A percentile compares a stretch with the other conserved stretches of the same genome.
Conservation (phyloP, 2,329 filamentous ascomycete species). For the Aspergillus versicolor region DNA sequence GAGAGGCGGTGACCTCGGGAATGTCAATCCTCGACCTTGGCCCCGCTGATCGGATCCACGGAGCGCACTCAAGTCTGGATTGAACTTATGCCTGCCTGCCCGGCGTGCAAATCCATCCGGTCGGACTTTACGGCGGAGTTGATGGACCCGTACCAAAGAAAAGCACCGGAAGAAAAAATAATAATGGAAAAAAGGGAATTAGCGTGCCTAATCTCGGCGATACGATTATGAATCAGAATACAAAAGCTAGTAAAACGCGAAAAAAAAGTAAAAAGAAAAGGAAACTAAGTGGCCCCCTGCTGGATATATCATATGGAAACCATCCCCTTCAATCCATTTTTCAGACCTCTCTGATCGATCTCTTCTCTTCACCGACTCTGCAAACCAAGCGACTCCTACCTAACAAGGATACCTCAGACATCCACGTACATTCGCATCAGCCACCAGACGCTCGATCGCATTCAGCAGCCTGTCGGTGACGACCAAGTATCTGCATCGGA, state of each 20-base stretch:
- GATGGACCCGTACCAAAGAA: neutral
- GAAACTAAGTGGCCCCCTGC: conserved; percentile 1
- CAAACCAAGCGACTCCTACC: neutral
- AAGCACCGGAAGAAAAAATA: conserved; percentile 12
- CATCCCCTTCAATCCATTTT: conserved; percentile 6
- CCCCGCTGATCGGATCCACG: conserved; percentile 15
- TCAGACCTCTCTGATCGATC: conserved; percentile 7
- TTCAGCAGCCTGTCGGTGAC: neutral
- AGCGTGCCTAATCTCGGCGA: conserved; percentile 1
- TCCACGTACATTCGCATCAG: conserved; percentile 6
- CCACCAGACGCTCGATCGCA: neutral
- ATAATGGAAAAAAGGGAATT: conserved; percentile 1
- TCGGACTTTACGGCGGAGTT: conserved; percentile 11
- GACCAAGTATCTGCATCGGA: neutral
- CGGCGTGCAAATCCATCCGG: conserved; percentile 12
- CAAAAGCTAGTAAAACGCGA: conserved; percentile 6
- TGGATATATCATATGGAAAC: conserved; percentile 24
- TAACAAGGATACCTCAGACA: conserved; percentile 6
- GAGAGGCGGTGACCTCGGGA: conserved; percentile 15
- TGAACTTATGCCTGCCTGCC: conserved; percentile 7
- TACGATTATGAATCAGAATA: conserved; percentile 13
- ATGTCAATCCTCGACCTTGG: conserved; percentile 6
- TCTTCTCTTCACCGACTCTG: conserved; percentile 3
- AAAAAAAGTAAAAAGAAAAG: conserved; percentile 6
- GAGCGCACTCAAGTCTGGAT: neutral